Evolutionary conservation across 225 moss, liverwort and hornwort species (phyloP).

Genomic region (Pleurozium schreberi): DNA sequence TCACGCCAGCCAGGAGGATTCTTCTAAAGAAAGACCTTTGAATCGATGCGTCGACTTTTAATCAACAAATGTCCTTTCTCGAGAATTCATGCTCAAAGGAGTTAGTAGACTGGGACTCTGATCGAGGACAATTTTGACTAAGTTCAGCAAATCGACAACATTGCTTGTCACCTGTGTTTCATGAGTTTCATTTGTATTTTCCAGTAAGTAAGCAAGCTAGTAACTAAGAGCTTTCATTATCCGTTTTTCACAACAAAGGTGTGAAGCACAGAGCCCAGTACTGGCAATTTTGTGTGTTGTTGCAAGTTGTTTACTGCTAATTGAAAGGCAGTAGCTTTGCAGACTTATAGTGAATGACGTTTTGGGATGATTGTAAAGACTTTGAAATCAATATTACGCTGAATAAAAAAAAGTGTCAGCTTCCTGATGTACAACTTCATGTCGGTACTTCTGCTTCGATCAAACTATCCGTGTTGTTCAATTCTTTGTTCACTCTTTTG

Average conservation of each 20-base stretch:
- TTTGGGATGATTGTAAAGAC: background rate
- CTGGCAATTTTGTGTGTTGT: background rate
- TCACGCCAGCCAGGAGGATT: background rate
- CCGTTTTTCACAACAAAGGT: background rate
- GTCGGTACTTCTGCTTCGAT: background rate
- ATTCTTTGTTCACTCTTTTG: too few species aligned
- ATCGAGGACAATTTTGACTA: background rate
- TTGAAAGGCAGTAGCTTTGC: background rate
- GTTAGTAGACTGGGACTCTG: background rate
- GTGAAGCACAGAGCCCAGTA: background rate
- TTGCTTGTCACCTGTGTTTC: background rate
- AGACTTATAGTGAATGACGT: background rate
- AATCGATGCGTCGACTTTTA: background rate
- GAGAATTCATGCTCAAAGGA: background rate
- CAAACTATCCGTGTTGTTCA: background rate
- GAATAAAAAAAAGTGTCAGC: constrained; percentile 7
- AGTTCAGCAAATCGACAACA: background rate
- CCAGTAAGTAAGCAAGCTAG: background rate
- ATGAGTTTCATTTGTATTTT: background rate
- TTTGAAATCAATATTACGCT: background rate
- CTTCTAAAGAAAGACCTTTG: background rate
- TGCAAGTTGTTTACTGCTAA: background rate
- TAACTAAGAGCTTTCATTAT: background rate
- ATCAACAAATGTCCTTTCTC: background rate
- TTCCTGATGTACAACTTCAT: background rate